Percentiles rank a stretch among this genome's conserved stretches.
These are phyloP conservation scores for Coemansia reversa DNA, from an alignment of 192 early-diverging fungal genomes.

Conservation along the genomic window DNA sequence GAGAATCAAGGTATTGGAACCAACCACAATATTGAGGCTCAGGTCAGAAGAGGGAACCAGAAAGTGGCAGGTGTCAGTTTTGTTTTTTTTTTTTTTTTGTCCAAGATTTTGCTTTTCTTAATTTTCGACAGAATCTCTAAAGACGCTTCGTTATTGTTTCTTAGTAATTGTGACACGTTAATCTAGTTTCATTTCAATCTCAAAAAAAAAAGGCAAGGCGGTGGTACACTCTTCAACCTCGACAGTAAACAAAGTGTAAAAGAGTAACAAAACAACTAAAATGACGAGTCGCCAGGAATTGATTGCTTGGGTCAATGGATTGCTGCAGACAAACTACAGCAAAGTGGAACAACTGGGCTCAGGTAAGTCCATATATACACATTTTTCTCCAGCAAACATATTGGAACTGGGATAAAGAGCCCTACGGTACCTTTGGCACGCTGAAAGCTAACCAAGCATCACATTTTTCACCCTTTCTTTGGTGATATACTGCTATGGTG, in stretches of 20 bases:
- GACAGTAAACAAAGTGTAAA: constrained; percentile 4
- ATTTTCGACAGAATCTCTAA: not conserved
- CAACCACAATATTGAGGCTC: too few relatives aligned
- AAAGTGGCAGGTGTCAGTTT: not conserved
- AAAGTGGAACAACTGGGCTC: constrained; percentile 95
- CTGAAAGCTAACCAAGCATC: not conserved
- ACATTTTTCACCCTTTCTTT: not conserved
- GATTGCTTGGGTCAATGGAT: constrained; percentile 93
- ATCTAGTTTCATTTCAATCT: not conserved
- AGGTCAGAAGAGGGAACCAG: not conserved
- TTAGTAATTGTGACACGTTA: not conserved
- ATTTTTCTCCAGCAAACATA: not conserved
- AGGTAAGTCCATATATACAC: constrained; percentile 54
- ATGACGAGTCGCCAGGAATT: constrained; percentile 90
- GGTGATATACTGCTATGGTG: not conserved
- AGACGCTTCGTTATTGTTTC: not conserved
- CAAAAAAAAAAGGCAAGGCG: constrained; percentile 1
- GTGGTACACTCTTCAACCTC: not conserved
- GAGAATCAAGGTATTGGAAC: not conserved
- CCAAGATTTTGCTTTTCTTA: not conserved
- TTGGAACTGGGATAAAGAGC: not conserved
- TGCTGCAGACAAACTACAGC: constrained; percentile 85
- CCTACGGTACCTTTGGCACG: not conserved
- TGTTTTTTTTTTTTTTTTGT: not conserved
- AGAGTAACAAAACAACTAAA: constrained; percentile 12